A percentile compares a stretch with the other conserved stretches of the same genome.
These are phyloP conservation scores for Cyclotella baltica DNA, from an alignment of 108 stramenopile species.

Conservation along the genomic window DNA sequence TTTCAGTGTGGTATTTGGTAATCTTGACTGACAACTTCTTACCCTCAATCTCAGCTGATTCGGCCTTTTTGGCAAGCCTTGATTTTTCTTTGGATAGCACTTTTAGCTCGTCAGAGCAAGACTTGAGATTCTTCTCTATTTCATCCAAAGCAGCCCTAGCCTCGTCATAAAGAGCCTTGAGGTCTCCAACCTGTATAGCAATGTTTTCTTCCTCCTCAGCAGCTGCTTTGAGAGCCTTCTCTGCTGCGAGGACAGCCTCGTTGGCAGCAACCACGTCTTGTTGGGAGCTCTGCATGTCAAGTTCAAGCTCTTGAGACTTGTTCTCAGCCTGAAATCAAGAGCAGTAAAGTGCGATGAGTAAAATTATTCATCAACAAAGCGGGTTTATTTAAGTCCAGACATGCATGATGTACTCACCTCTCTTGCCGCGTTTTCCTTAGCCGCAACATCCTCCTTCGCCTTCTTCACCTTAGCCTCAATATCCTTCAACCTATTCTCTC, in stretches of 20 bases:
- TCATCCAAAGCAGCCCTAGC: slow-evolving; percentile 71
- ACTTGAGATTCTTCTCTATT: slow-evolving; percentile 72
- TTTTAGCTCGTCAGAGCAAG: slow-evolving; percentile 81
- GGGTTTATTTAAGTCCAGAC: too few relatives aligned
- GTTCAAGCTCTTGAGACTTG: slow-evolving; percentile 71
- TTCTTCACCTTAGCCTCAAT: slow-evolving; percentile 72
- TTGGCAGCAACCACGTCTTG: slow-evolving; percentile 69
- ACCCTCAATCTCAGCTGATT: slow-evolving; percentile 81
- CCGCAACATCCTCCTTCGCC: slow-evolving; percentile 69
- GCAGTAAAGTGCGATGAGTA: neutral
- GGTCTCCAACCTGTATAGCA: slow-evolving; percentile 85
- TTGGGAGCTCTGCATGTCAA: slow-evolving; percentile 84
- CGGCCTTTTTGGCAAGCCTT: slow-evolving; percentile 66
- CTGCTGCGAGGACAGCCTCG: slow-evolving; percentile 66
- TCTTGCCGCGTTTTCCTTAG: slow-evolving; percentile 67
- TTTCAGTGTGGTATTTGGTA: slow-evolving; percentile 77
- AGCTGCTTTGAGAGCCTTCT: slow-evolving; percentile 72
- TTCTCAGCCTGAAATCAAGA: slow-evolving; percentile 60
- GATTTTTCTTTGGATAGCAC: slow-evolving; percentile 64
- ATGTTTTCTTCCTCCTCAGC: slow-evolving; percentile 62
- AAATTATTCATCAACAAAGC: too few relatives aligned
- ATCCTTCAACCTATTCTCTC: slow-evolving; percentile 77
- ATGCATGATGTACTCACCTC: slow-evolving; percentile 54
- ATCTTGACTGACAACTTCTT: slow-evolving; percentile 87
- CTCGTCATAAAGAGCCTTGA: slow-evolving; percentile 80